Conservation (phyloP, 1,284 basidiomycete genomes). For the Spongiforma sp. region DNA sequence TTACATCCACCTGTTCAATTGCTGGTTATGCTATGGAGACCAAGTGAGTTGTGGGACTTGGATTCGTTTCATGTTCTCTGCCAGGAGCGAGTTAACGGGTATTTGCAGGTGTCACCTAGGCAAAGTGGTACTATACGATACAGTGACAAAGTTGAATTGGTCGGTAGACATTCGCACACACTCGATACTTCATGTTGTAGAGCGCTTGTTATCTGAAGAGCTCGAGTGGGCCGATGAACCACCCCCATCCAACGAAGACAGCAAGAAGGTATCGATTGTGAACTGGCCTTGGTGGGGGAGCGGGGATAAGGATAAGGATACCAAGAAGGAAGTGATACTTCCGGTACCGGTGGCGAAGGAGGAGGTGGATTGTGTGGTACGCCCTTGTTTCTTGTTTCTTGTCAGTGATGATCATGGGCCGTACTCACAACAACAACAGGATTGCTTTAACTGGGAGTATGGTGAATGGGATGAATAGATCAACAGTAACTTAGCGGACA, state of each 20-base stretch:
- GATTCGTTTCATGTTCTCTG: not conserved
- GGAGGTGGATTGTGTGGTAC: conserved; percentile 45
- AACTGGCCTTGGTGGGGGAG: conserved; percentile 36
- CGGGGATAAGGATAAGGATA: conserved; percentile 26
- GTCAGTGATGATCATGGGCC: not conserved
- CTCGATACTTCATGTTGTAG: conserved; percentile 77
- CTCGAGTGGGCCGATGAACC: conserved; percentile 56
- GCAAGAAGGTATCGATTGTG: not conserved
- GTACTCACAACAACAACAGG: conserved; percentile 43
- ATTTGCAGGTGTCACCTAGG: conserved; percentile 78
- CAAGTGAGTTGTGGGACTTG: conserved; percentile 38
- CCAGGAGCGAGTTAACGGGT: conserved; percentile 17
- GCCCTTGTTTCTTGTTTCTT: conserved; percentile 9
- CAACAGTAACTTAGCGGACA: no score
- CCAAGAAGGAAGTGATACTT: conserved; percentile 22
- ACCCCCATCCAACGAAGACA: conserved; percentile 14
- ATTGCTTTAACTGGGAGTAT: conserved; percentile 74
- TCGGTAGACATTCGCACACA: conserved; percentile 80
- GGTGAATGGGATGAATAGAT: conserved; percentile 39
- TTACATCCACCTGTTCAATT: conserved; percentile 61
- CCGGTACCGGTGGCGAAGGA: conserved; percentile 51
- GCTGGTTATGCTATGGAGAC: conserved; percentile 70
- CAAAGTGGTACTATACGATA: conserved; percentile 87
- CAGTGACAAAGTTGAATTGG: conserved; percentile 86
- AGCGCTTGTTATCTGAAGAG: conserved; percentile 72